Evolutionary conservation across 2,329 filamentous ascomycete species (phyloP).

Genomic region (Canariomyces notabilis): DNA sequence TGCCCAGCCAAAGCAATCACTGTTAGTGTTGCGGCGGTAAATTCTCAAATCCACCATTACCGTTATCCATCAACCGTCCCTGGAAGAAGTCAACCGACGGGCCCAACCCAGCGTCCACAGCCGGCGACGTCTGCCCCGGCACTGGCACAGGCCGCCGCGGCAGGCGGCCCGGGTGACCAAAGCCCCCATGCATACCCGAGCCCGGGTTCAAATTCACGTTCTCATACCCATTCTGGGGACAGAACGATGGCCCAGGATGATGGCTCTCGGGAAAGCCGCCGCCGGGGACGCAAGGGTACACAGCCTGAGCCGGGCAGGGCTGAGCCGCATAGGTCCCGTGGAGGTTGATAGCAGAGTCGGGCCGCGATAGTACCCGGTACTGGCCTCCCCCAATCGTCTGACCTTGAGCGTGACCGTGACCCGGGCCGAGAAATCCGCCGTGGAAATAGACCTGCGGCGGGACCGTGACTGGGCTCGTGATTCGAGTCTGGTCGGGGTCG

Average conservation of each 20-base stretch:
- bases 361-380: neutral
- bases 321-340: neutral
- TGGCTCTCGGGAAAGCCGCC: neutral
- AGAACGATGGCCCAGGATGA: neutral
- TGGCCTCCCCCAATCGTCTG: too few species aligned
- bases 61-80: neutral
- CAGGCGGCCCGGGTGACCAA: neutral
- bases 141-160: neutral
- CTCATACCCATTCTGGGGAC: neutral
- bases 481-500: neutral
- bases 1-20: neutral
- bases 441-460: neutral
- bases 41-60: neutral
- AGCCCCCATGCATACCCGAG: too few species aligned
- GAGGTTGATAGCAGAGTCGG: neutral
- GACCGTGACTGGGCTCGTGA: neutral
- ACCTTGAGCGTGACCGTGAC: neutral
- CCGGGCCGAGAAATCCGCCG: neutral
- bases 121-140: neutral
- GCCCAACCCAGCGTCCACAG: neutral
- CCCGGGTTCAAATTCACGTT: too few species aligned
- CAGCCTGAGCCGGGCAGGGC: too few species aligned
- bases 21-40: neutral
- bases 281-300: too few species aligned
- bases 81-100: neutral